Conservation (phyloP, 2,329 filamentous ascomycete species). For the Fusarium phyllophilum region DNA sequence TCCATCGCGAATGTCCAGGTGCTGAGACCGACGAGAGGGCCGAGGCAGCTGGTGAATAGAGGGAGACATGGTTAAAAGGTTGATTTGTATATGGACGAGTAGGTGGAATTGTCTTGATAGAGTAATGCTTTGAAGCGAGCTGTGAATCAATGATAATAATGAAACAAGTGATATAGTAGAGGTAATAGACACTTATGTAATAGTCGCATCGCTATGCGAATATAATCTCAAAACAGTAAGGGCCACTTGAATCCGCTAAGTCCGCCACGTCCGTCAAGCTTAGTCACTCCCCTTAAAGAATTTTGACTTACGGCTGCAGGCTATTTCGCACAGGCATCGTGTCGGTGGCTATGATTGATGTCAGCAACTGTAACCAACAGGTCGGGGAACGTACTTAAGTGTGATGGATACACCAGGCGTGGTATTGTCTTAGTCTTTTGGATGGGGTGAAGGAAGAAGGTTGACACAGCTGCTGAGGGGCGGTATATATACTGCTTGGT, state of each 20-base stretch:
- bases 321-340: too few relatives aligned
- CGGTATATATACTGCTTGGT: too few relatives aligned
- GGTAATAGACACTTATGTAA: rapidly evolving
- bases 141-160: rapidly evolving
- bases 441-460: too few relatives aligned
- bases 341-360: too few relatives aligned
- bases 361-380: too few relatives aligned
- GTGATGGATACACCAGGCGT: too few relatives aligned
- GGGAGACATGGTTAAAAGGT: background rate
- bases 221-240: background rate
- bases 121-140: rapidly evolving
- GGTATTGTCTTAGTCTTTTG: too few relatives aligned
- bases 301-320: too few relatives aligned
- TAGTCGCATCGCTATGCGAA: background rate
- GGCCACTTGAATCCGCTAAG: background rate
- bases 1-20: background rate
- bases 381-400: too few relatives aligned
- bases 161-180: rapidly evolving
- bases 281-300: rapidly evolving
- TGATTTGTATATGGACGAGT: rapidly evolving
- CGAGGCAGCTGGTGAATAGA: background rate
- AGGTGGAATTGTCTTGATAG: rapidly evolving
- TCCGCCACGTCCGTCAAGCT: background rate
- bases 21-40: background rate
- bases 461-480: too few relatives aligned